A percentile compares a stretch with the other conserved stretches of the same genome.
Evolutionary conservation across 2,329 filamentous ascomycete genomes (phyloP).

Genomic region (Phyllosticta citriasiana): DNA sequence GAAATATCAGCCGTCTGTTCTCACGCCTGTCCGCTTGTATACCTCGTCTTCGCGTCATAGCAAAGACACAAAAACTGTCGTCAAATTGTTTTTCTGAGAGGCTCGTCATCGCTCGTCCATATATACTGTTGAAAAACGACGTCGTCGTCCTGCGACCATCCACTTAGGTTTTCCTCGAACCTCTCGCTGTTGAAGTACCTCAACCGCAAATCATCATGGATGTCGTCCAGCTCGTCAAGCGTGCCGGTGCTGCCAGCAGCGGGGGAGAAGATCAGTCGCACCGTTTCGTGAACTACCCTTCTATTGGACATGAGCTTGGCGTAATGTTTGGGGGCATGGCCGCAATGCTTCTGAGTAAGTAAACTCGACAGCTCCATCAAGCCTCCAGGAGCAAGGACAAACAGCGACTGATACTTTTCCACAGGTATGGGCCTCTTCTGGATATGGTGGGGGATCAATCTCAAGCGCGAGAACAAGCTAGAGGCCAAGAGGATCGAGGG

Average conservation of each 20-base stretch:
- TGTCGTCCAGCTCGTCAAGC: not conserved
- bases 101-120: not conserved
- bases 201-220: not conserved
- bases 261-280: conserved; percentile 3
- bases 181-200: not conserved
- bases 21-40: not conserved
- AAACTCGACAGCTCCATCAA: not conserved
- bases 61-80: not conserved
- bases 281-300: conserved; percentile 3
- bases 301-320: conserved; percentile 15
- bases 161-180: not conserved
- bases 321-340: conserved; percentile 14
- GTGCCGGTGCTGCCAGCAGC: not conserved
- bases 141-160: not conserved
- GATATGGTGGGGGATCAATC: conserved; percentile 13
- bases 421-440: conserved; percentile 13
- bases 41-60: not conserved
- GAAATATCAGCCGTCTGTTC: not conserved
- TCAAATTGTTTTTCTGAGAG: not conserved
- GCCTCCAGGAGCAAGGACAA: not conserved
- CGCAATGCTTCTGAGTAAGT: conserved; percentile 13
- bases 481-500: conserved; percentile 12
- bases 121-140: not conserved
- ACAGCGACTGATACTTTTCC: not conserved
- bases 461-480: conserved; percentile 12